These are phyloP conservation scores for Lotus japonicus DNA, from an alignment of 306 rosid genomes.

Conservation along the genomic window DNA sequence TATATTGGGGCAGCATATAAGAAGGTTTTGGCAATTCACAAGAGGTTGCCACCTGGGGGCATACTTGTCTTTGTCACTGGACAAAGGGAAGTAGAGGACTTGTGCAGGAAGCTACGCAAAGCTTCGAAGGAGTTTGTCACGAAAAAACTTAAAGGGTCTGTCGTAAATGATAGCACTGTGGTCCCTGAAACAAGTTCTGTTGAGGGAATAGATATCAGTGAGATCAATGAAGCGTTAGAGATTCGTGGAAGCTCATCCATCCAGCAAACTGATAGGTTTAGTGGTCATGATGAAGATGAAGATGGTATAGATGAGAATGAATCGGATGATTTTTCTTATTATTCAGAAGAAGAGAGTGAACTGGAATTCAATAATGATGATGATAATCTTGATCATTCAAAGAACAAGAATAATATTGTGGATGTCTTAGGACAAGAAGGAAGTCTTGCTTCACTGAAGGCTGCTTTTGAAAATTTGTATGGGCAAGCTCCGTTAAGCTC, in stretches of 20 bases:
- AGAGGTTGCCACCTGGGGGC: slow-evolving; percentile 77
- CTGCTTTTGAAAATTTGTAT: slow-evolving; percentile 62
- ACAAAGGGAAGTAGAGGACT: slow-evolving; percentile 66
- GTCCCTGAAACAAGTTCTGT: slow-evolving; percentile 28
- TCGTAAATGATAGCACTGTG: slow-evolving; percentile 17
- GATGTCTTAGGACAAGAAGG: slow-evolving; percentile 39
- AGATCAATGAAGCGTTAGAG: slow-evolving; percentile 70
- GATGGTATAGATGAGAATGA: slow-evolving; percentile 26
- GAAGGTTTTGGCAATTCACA: slow-evolving; percentile 76
- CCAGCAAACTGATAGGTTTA: slow-evolving; percentile 48
- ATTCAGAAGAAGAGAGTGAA: slow-evolving; percentile 63
- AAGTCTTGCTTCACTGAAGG: slow-evolving; percentile 47
- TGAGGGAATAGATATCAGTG: slow-evolving; percentile 44
- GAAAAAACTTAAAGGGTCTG: slow-evolving; percentile 30
- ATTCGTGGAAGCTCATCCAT: slow-evolving; percentile 26
- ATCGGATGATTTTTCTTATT: slow-evolving; percentile 45
- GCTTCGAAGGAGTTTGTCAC: slow-evolving; percentile 46
- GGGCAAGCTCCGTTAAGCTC: slow-evolving; percentile 26
- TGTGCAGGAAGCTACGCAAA: slow-evolving; percentile 59
- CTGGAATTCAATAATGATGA: slow-evolving; percentile 39
- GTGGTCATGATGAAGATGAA: slow-evolving; percentile 50
- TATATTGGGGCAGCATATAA: slow-evolving; percentile 71
- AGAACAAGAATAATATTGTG: no score
- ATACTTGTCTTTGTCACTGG: slow-evolving; percentile 80
- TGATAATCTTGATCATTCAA: slow-evolving; percentile 16